These are phyloP conservation scores for Metschnikowia matae DNA, from an alignment of 805 yeast species.

Conservation along the genomic window DNA sequence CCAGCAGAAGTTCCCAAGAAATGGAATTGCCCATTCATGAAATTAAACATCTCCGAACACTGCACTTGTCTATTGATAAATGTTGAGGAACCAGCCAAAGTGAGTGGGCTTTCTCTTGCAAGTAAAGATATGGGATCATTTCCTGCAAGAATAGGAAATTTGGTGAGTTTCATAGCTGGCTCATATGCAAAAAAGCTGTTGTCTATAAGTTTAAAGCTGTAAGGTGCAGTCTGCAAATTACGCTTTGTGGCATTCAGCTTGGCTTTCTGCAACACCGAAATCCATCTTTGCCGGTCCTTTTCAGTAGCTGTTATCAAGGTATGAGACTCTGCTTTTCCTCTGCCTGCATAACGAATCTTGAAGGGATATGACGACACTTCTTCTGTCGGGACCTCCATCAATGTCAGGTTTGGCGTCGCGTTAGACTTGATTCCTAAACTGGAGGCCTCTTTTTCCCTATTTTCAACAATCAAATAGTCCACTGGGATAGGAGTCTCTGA, in stretches of 20 bases:
- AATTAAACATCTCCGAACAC: conserved; percentile 44
- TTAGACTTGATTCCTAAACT: neutral
- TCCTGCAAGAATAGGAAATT: conserved; percentile 49
- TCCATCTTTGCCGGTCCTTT: conserved; percentile 58
- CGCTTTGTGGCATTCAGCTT: conserved; percentile 33
- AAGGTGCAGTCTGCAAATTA: conserved; percentile 46
- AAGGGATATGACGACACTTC: conserved; percentile 40
- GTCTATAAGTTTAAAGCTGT: conserved; percentile 48
- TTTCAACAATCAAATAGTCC: conserved; percentile 52
- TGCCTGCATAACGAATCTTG: conserved; percentile 52
- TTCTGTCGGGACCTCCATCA: conserved; percentile 9
- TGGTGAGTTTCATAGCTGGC: conserved; percentile 45
- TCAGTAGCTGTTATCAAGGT: conserved; percentile 47
- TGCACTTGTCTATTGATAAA: conserved; percentile 33
- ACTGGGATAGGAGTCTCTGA: conserved; percentile 49
- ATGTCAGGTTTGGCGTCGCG: neutral
- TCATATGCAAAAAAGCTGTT: conserved; percentile 64
- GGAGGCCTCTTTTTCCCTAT: conserved; percentile 17
- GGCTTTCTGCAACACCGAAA: conserved; percentile 46
- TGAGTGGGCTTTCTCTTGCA: neutral
- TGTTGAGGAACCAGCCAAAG: neutral
- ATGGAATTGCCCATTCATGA: conserved; percentile 42
- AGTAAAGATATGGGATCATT: conserved; percentile 46
- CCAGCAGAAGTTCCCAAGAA: conserved; percentile 65
- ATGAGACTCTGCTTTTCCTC: conserved; percentile 51